Percentiles rank a stretch among this genome's conserved stretches.
These are phyloP conservation scores for Blastomyces percursus DNA, from an alignment of 2,329 filamentous ascomycete genomes.

Conservation along the genomic window DNA sequence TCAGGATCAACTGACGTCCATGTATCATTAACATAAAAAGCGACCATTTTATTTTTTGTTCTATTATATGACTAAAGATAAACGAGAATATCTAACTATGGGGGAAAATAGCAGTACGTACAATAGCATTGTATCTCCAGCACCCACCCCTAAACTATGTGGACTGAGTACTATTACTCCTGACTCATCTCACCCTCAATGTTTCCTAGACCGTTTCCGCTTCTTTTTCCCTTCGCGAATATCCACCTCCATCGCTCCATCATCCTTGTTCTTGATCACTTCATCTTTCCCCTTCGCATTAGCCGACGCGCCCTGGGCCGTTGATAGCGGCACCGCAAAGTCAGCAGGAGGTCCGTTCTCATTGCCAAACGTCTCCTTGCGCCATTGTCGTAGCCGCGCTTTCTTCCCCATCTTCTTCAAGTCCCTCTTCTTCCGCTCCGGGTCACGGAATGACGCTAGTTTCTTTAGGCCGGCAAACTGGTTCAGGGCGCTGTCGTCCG, in stretches of 20 bases:
- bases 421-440: constrained; percentile 80
- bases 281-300: constrained; percentile 14
- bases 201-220: constrained; percentile 38
- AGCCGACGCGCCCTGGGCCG: constrained; percentile 13
- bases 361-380: constrained; percentile 54
- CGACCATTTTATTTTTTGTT: too few relatives aligned
- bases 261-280: constrained; percentile 10
- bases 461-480: constrained; percentile 91
- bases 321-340: constrained; percentile 15
- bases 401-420: constrained; percentile 88
- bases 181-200: constrained; percentile 16
- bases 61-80: too few relatives aligned
- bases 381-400: constrained; percentile 78
- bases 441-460: constrained; percentile 76
- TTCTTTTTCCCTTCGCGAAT: constrained; percentile 33
- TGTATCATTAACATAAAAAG: too few relatives aligned
- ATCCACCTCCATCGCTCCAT: constrained; percentile 27
- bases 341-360: constrained; percentile 39
- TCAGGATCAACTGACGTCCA: too few relatives aligned
- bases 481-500: constrained; percentile 76
- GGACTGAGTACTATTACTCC: background rate
- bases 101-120: too few relatives aligned
- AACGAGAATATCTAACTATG: too few relatives aligned
- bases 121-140: too few relatives aligned
- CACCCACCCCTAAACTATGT: too few relatives aligned